Percentiles rank a stretch among this genome's conserved stretches.
phyloP scores from a whole-genome alignment of 495 filamentous ascomycete genomes.

The Filosporella fistucella region DNA sequence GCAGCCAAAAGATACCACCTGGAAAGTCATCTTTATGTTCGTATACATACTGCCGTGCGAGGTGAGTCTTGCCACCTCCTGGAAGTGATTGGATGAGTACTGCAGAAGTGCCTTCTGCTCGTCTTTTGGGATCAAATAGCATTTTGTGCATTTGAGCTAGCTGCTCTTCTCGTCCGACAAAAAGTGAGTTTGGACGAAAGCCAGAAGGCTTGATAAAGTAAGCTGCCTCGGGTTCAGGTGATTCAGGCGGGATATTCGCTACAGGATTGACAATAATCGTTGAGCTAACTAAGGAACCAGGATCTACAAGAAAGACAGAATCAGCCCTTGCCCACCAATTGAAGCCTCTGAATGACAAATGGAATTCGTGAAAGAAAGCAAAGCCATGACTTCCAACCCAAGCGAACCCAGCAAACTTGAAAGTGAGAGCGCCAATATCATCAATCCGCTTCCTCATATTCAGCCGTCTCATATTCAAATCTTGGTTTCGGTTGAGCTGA shows the following conservation, averaged over 20 bases:
- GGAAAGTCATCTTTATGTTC: constrained; percentile 59
- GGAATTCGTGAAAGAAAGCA: neutral
- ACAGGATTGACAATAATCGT: constrained; percentile 25
- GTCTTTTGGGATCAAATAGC: constrained; percentile 57
- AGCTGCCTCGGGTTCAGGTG: constrained; percentile 19
- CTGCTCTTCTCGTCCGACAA: constrained; percentile 70
- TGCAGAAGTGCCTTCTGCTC: constrained; percentile 58
- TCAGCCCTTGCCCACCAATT: constrained; percentile 22
- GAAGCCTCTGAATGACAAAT: neutral
- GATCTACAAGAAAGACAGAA: constrained; percentile 23
- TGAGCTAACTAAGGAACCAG: constrained; percentile 20
- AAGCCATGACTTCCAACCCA: neutral
- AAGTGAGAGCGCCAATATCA: neutral
- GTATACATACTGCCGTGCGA: constrained; percentile 80
- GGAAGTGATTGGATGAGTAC: constrained; percentile 69
- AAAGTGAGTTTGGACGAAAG: constrained; percentile 74
- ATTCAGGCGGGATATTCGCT: constrained; percentile 27
- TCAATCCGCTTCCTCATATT: constrained; percentile 2
- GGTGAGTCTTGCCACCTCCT: constrained; percentile 77
- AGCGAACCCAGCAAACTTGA: neutral
- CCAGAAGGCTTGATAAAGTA: constrained; percentile 66
- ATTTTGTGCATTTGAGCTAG: constrained; percentile 62
- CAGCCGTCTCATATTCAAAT: neutral
- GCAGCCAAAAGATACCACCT: constrained; percentile 79
- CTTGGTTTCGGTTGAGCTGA: neutral